A percentile compares a stretch with the other conserved stretches of the same genome.
These are phyloP conservation scores for Nicotiana attenuata DNA, from an alignment of 257 asterid species.

Conservation along the genomic window DNA sequence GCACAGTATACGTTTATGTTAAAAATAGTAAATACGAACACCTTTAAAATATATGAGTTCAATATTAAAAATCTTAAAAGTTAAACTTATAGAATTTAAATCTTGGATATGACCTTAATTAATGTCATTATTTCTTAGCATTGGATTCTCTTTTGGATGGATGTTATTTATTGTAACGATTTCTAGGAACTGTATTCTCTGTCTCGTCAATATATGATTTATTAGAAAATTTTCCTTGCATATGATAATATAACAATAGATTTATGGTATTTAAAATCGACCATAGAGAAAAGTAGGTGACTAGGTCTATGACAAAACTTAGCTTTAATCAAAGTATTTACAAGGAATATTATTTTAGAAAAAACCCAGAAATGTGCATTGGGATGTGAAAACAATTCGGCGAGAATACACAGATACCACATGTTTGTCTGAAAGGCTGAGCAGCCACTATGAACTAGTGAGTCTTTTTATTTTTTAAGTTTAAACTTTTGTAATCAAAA, in stretches of 20 bases:
- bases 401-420: slow-evolving; percentile 9
- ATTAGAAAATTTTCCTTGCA: background rate
- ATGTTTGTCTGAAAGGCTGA: slow-evolving; percentile 7
- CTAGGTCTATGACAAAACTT: slow-evolving; percentile 14
- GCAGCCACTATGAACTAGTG: background rate
- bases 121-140: background rate
- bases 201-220: background rate
- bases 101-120: no score
- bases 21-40: no score
- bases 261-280: background rate
- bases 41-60: no score
- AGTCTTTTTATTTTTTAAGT: background rate
- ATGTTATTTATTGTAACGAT: background rate
- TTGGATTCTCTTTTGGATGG: slow-evolving; percentile 1
- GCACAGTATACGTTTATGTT: no score
- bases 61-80: no score
- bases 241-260: background rate
- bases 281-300: background rate
- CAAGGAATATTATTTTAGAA: background rate
- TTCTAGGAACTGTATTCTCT: background rate
- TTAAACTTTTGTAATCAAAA: background rate
- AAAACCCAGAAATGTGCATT: background rate
- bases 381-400: slow-evolving; percentile 26
- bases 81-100: no score
- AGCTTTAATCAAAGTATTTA: slow-evolving; percentile 15